Evolutionary conservation across 345 rosid species (phyloP).

Genomic region (Brassica juncea): DNA sequence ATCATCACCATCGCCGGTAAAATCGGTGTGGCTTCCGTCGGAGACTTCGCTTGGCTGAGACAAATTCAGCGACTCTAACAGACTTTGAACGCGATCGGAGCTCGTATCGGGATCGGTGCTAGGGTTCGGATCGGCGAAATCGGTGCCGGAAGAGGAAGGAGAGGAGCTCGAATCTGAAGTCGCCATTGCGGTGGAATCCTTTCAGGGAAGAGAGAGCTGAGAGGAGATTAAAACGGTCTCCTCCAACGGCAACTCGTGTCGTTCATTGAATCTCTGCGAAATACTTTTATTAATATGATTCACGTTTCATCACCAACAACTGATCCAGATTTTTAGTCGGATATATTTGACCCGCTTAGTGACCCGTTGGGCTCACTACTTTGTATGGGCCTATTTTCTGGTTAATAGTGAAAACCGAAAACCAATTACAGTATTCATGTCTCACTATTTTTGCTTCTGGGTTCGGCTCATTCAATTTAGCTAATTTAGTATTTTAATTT

Average conservation of each 20-base stretch:
- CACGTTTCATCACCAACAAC: constrained; percentile 24
- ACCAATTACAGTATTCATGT: too few relatives aligned
- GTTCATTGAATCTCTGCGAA: constrained; percentile 13
- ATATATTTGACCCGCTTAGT: constrained; percentile 22
- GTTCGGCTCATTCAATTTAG: too few relatives aligned
- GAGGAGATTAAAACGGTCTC: background rate
- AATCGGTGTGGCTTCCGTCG: constrained; percentile 33
- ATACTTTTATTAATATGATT: background rate
- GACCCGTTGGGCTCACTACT: constrained; percentile 13
- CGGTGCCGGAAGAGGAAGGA: constrained; percentile 37
- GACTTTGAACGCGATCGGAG: constrained; percentile 38
- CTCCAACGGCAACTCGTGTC: constrained; percentile 20
- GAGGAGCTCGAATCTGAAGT: constrained; percentile 43
- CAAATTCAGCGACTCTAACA: constrained; percentile 38
- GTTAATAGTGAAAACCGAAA: too few relatives aligned
- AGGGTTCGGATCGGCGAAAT: constrained; percentile 42
- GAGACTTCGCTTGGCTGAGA: constrained; percentile 35
- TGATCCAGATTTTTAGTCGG: constrained; percentile 18
- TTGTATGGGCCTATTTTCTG: background rate
- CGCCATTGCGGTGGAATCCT: background rate
- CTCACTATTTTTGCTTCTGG: too few relatives aligned
- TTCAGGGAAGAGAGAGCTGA: constrained; percentile 3
- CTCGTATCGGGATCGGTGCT: constrained; percentile 38
- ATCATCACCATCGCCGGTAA: background rate
- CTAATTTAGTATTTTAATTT: too few relatives aligned